Evolutionary conservation across 768 basidiomycete genomes (phyloP).

Genomic region (Pisolithus albus): DNA sequence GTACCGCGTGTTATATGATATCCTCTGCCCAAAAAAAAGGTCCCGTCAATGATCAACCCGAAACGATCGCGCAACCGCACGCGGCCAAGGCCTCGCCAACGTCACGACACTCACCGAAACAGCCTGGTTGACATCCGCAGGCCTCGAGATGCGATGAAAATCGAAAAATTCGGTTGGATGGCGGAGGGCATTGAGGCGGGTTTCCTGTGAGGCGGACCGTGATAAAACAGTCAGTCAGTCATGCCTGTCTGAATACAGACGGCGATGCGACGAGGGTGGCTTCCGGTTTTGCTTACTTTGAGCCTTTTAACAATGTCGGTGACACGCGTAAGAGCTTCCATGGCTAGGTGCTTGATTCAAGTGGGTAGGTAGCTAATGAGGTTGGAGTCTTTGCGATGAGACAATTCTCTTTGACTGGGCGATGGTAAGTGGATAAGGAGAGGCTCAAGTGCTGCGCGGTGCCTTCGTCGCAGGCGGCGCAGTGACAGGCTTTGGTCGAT

Average conservation of each 20-base stretch:
- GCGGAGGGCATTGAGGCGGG: conserved; percentile 68
- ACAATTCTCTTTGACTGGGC: not conserved
- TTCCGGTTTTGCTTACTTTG: conserved; percentile 41
- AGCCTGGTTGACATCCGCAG: conserved; percentile 73
- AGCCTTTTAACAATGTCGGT: conserved; percentile 63
- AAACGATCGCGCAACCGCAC: not conserved
- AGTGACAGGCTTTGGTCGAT: no score
- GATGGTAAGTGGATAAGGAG: no score
- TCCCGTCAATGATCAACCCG: not conserved
- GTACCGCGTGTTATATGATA: conserved; percentile 91
- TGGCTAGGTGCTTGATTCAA: conserved; percentile 21
- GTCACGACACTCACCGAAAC: conserved; percentile 48
- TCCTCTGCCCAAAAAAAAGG: conserved; percentile 45
- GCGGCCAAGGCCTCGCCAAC: not conserved
- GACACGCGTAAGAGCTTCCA: conserved; percentile 64
- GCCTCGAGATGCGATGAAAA: conserved; percentile 73
- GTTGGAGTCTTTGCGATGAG: not conserved
- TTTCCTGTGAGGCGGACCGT: conserved; percentile 49
- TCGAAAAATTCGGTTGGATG: conserved; percentile 78
- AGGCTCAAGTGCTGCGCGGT: no score
- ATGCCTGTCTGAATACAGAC: no score
- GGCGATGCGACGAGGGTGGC: no score
- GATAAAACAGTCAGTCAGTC: not conserved
- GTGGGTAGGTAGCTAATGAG: not conserved
- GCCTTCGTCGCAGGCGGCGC: no score